Percentiles rank a stretch among this genome's conserved stretches.
Evolutionary conservation across 1,284 basidiomycete genomes (phyloP).

Genomic region (Ceratobasidium sp.): DNA sequence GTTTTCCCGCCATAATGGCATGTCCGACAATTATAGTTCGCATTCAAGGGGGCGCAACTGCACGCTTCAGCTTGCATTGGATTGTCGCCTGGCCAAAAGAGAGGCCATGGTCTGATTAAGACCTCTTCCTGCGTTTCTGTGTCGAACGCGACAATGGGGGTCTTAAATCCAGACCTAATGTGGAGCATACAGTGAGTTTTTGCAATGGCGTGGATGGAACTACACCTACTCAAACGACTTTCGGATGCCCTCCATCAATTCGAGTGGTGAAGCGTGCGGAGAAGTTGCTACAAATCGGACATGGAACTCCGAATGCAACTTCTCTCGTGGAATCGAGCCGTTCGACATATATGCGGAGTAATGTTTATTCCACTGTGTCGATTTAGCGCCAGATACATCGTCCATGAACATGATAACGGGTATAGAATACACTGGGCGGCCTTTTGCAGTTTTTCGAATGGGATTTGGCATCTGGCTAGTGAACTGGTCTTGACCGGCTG

Average conservation of each 20-base stretch:
- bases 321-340: constrained; percentile 8
- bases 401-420: constrained; percentile 42
- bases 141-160: constrained; percentile 52
- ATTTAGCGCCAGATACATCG: constrained; percentile 39
- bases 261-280: constrained; percentile 10
- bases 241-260: constrained; percentile 37
- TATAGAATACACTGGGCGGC: constrained; percentile 24
- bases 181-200: not conserved
- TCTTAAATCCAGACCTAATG: not conserved
- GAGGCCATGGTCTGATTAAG: constrained; percentile 39
- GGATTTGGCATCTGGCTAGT: constrained; percentile 29
- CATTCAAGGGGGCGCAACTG: constrained; percentile 16
- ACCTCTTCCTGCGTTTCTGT: constrained; percentile 50
- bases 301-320: constrained; percentile 18
- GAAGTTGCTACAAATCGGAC: constrained; percentile 38
- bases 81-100: constrained; percentile 45
- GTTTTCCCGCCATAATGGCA: constrained; percentile 42
- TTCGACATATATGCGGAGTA: constrained; percentile 31
- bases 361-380: constrained; percentile 44
- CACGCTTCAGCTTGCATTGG: constrained; percentile 45
- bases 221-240: not conserved
- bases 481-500: not conserved
- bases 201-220: not conserved
- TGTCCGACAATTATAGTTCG: constrained; percentile 41
- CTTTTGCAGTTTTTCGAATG: constrained; percentile 3